Base-by-base conservation (phyloP, 805 yeast genomes). In the Ogataea methylovora region DNA sequence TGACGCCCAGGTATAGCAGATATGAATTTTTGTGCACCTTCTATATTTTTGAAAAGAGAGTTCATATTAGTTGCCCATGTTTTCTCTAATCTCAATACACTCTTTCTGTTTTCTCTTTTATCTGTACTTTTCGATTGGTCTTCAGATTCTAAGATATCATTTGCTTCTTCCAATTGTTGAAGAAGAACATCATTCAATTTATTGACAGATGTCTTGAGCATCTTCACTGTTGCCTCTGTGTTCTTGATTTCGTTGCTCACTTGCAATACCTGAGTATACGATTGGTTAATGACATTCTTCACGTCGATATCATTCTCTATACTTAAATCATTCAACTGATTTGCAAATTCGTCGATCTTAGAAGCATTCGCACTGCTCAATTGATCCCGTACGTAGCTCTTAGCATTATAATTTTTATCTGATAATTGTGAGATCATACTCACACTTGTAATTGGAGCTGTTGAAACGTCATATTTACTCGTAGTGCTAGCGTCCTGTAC, bases 21-120 rank as follows among this genome's bases (percentile, higher is more conserved):
- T 25, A 87, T 65, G 39, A 71, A 74, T 48, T 83, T 83, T 46
- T 84, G 88, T 1, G 94, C 87, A n/a, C 95, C 94, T 43, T 88
- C 95, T 12, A 88, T 94, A 42, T 82, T 85, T 45, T 76, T 76
- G 55, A 80, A 86, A 33, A 87, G 59, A 8, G 74, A 69, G 35
- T 71, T 73, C 49, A 87, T 62, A 49, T 83, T 86, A 28, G 67
- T 65, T 12, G 78, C 82, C 95, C 96, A 86, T 65, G 83, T 73
- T 46, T 78, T 78, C 52, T 84, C 90, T 33, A 87, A 60, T 35
- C 84, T 73, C 34, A 81, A 47, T 33, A 86, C 75, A 35, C 87
- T 77, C 40, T 79, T 75, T 28, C 94, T 64, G 51, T 82, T 86
- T 34, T 66, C 58, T 26, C 64, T 61, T 21, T 41, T 73, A 8